Percentiles rank a stretch among this genome's conserved stretches.
phyloP scores from a whole-genome alignment of 2,329 filamentous ascomycete genomes.

The Capronia americana region DNA sequence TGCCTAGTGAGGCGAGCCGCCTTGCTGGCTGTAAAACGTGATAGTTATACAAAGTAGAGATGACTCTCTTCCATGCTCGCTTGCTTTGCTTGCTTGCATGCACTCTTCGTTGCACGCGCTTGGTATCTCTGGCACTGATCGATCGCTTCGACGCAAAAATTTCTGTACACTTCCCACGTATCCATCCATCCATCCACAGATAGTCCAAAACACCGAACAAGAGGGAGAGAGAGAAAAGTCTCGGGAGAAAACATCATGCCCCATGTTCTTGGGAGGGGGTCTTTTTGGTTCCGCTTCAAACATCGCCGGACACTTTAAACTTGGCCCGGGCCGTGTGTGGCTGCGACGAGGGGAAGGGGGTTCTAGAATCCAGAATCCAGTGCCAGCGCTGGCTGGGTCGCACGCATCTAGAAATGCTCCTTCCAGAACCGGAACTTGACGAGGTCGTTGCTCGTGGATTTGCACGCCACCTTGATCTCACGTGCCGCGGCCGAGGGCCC shows the following conservation, averaged over 20 bases:
- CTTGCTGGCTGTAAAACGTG: not conserved
- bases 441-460: conserved; percentile 72
- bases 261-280: not conserved
- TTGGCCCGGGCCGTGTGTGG: not conserved
- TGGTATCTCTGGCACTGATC: conserved; percentile 3
- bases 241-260: not conserved
- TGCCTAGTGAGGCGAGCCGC: not conserved
- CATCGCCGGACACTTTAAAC: not conserved
- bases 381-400: not conserved
- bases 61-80: not conserved
- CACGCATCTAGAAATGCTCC: conserved; percentile 69
- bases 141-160: not conserved
- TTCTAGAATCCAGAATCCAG: not conserved
- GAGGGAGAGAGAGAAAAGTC: not conserved
- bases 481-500: conserved; percentile 82
- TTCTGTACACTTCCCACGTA: not conserved
- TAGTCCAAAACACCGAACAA: not conserved
- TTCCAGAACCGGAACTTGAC: conserved; percentile 99
- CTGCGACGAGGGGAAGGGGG: not conserved
- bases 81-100: not conserved
- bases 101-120: not conserved
- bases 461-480: conserved; percentile 82
- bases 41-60: not conserved
- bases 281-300: not conserved
- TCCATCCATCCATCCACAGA: not conserved